Evolutionary conservation across 441 rosid genomes (phyloP).

Genomic region (Metrosideros polymorpha): DNA sequence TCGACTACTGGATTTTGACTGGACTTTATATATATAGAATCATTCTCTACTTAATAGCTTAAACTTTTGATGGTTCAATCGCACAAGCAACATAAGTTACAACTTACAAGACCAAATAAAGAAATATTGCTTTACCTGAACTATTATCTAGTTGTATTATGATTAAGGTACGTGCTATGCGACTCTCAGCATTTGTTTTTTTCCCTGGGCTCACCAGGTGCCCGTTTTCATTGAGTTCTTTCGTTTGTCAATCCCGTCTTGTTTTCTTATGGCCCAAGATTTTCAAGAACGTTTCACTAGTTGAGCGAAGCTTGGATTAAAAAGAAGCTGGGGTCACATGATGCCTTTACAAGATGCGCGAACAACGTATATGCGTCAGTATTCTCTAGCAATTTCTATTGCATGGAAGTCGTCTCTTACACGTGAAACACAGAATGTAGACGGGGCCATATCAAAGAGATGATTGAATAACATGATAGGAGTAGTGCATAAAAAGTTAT

Average conservation of each 20-base stretch:
- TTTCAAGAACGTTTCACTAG: not conserved
- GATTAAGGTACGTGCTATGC: not conserved
- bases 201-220: not conserved
- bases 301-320: not conserved
- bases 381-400: not conserved
- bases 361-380: no score
- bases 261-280: not conserved
- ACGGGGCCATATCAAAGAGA: not conserved
- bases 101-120: not conserved
- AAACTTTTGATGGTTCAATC: not conserved
- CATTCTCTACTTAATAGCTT: not conserved
- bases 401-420: not conserved
- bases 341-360: no score
- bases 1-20: not conserved
- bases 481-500: not conserved
- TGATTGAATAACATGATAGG: not conserved
- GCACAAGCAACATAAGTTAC: not conserved
- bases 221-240: not conserved
- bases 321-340: not conserved
- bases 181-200: not conserved
- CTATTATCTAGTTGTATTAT: not conserved
- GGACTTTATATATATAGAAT: no score
- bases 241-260: not conserved
- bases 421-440: not conserved
- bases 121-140: not conserved